Base-by-base conservation (phyloP, 2,329 filamentous ascomycete species). In the Sporothrix mexicana region DNA sequence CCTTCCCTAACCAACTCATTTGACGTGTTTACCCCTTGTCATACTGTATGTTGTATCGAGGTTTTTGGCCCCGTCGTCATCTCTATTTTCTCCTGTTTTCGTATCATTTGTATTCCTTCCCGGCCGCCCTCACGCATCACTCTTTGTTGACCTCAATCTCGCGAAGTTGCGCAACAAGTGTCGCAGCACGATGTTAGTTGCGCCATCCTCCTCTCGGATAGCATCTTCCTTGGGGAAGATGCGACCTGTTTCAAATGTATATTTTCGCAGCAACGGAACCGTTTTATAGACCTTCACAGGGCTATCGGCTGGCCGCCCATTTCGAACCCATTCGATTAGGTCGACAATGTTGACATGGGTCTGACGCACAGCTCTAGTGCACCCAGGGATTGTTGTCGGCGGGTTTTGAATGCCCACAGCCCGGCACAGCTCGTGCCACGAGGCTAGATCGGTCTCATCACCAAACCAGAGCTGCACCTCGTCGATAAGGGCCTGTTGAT, bases 261-360 rank as follows among this genome's bases (percentile, higher is more conserved):
- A 73, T 1, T n/a, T 12, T 2, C 17, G 17, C 45, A 73, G 45
- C 9, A 17, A 17, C 12, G 15, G 8, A 10, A 12, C 3, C 15
- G 72, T 55, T 20, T 1, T 12, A n/a, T 62, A 73, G 8, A 62
- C 20, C 3, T 1, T 17, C 5, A 71, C 69, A 13, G 69, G 53
- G 5, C n/a, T 10, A 2, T 51, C 17, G 10, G 25, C 57, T 6
- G 55, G 53, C n/a, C 8, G 17, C 6, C 72, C 72, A 9, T 17
- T 13, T 12, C 73, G 69, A 25, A 25, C 69, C 72, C 72, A 74
- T 45, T 64, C 10, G 23, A 73, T 15, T 1, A 74, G 43, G 45
- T 73, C 73, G 20, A 73, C 47, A 12, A 74, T 72, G 53, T 74
- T 74, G 69, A 73, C 73, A 13, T 74, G 72, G 0, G 45, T 72